Percentiles rank a stretch among this genome's conserved stretches.
Evolutionary conservation across 179 eudicot genomes (phyloP).

Genomic region (Silene coronaria): DNA sequence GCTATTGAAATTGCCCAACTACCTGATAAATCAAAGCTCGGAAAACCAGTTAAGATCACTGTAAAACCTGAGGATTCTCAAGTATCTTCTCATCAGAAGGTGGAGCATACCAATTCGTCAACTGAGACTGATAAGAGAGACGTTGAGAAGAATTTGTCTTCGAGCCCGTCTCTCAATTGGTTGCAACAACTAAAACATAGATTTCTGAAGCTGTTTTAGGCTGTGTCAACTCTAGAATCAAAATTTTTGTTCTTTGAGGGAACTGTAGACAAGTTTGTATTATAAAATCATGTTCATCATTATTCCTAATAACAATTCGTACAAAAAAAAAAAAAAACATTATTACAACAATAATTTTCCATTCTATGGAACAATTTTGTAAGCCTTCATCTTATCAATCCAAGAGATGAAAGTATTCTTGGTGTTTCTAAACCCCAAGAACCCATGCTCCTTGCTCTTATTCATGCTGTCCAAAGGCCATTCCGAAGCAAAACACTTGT

Average conservation of each 20-base stretch:
- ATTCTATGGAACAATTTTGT: slow-evolving; percentile 34
- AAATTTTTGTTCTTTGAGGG: background rate
- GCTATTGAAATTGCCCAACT: slow-evolving; percentile 69
- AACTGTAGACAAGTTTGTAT: too few relatives aligned
- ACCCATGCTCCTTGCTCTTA: slow-evolving; percentile 54
- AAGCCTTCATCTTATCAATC: slow-evolving; percentile 45
- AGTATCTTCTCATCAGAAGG: slow-evolving; percentile 21
- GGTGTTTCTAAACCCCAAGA: slow-evolving; percentile 44
- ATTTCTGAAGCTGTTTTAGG: slow-evolving; percentile 29
- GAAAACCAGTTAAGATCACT: slow-evolving; percentile 81
- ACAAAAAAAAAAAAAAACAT: background rate
- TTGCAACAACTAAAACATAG: slow-evolving; percentile 30
- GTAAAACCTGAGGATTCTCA: slow-evolving; percentile 31
- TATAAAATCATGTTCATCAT: background rate
- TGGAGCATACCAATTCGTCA: background rate
- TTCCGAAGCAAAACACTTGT: slow-evolving; percentile 16
- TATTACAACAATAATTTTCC: background rate
- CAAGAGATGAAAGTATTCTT: slow-evolving; percentile 39
- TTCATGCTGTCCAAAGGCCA: slow-evolving; percentile 37
- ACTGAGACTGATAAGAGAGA: slow-evolving; percentile 5
- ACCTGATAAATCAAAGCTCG: slow-evolving; percentile 73
- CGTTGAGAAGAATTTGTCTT: slow-evolving; percentile 12
- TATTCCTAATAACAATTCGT: background rate
- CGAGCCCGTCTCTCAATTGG: slow-evolving; percentile 28
- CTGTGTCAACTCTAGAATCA: background rate